phyloP scores from a whole-genome alignment of 129 eudicot species.

The Flaveria linearis region DNA sequence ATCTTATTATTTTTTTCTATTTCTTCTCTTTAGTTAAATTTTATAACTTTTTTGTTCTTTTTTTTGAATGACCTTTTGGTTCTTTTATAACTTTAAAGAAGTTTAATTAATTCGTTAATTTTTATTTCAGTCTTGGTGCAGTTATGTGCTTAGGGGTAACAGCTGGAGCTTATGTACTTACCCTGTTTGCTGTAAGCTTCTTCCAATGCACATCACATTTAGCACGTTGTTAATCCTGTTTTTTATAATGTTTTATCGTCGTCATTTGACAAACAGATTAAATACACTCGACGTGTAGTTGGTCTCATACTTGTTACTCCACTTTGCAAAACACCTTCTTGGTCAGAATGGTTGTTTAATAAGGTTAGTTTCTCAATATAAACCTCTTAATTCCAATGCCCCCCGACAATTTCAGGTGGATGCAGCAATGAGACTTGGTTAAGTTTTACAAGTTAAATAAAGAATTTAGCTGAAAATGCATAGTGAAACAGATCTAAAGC shows the following conservation, averaged over 20 bases:
- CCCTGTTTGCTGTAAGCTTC: constrained; percentile 83
- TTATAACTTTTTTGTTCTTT: not conserved
- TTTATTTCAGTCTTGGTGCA: constrained; percentile 58
- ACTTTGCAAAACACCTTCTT: constrained; percentile 85
- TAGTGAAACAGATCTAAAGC: not conserved
- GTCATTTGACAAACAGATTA: constrained; percentile 46
- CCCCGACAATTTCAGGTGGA: not conserved
- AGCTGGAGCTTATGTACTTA: constrained; percentile 90
- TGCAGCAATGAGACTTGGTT: not conserved
- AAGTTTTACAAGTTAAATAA: not conserved
- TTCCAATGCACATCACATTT: not conserved
- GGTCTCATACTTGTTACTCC: constrained; percentile 93
- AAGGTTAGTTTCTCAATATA: constrained; percentile 51
- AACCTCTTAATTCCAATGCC: not conserved
- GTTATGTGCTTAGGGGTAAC: constrained; percentile 97
- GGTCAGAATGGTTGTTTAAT: constrained; percentile 94
- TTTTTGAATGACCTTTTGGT: not conserved
- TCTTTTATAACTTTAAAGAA: not conserved
- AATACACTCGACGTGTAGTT: constrained; percentile 63
- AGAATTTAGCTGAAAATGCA: not conserved
- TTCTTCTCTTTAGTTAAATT: not conserved
- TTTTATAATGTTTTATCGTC: constrained; percentile 5
- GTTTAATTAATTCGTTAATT: constrained; percentile 17
- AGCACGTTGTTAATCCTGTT: not conserved
- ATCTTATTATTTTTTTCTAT: not conserved